These are phyloP conservation scores for Phyllosticta paracitricarpa DNA, from an alignment of 2,329 filamentous ascomycete species.

Conservation along the genomic window DNA sequence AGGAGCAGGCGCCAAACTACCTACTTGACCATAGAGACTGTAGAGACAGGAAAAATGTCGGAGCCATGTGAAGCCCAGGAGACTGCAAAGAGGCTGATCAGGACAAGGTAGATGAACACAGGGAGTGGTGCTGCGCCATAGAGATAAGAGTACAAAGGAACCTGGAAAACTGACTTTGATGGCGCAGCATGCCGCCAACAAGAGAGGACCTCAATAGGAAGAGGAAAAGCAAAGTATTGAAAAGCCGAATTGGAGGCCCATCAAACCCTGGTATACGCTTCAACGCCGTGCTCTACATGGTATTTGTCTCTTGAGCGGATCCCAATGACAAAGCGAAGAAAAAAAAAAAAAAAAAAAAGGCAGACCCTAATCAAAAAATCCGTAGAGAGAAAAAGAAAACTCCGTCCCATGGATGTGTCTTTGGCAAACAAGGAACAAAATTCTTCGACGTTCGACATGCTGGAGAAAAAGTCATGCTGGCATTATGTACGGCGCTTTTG, in stretches of 20 bases:
- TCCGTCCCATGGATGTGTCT: background rate
- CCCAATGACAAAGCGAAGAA: background rate
- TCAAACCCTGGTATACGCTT: background rate
- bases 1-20: background rate
- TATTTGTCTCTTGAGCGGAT: background rate
- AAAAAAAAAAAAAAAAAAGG: background rate
- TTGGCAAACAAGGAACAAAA: background rate
- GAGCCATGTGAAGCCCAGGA: background rate
- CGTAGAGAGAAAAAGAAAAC: conserved; percentile 2
- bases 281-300: background rate
- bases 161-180: background rate
- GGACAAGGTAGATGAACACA: background rate
- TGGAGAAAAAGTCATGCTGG: conserved; percentile 7
- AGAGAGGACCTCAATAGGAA: background rate
- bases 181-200: background rate
- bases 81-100: background rate
- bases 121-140: background rate
- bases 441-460: conserved; percentile 7
- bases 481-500: conserved; percentile 5
- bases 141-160: background rate
- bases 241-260: background rate
- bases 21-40: background rate
- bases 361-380: background rate
- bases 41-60: background rate
- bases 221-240: background rate